phyloP scores from a whole-genome alignment of 2,329 filamentous ascomycete genomes.

The Aureobasidium sp. region DNA sequence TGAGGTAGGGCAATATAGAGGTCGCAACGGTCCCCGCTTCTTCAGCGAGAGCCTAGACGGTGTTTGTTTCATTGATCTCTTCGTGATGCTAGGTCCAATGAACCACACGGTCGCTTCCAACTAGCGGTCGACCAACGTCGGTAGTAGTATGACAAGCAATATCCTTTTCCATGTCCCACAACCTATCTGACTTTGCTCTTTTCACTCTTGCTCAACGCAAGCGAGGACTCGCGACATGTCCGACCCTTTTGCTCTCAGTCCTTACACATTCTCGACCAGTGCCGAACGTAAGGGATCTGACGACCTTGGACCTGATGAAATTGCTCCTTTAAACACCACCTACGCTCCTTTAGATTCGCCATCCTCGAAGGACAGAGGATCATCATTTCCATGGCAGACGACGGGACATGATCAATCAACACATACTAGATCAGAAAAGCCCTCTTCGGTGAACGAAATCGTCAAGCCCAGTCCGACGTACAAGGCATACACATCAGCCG shows the following conservation, averaged over 20 bases:
- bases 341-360: not conserved
- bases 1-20: slow-evolving; percentile 4
- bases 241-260: not conserved
- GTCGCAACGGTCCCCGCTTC: slow-evolving; percentile 11
- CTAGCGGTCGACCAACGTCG: not conserved
- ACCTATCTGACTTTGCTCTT: not conserved
- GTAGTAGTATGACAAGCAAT: slow-evolving; percentile 13
- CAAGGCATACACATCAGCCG: slow-evolving; percentile 2
- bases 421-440: not conserved
- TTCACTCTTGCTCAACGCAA: slow-evolving; percentile 2
- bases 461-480: slow-evolving; percentile 6
- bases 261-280: not conserved
- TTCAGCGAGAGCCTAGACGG: not conserved
- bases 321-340: not conserved
- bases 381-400: not conserved
- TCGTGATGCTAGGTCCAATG: not conserved
- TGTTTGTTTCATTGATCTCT: slow-evolving; percentile 8
- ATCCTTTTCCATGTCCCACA: not conserved
- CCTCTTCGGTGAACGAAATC: not conserved
- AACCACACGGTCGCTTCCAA: slow-evolving; percentile 4
- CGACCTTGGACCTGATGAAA: not conserved
- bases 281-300: not conserved
- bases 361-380: not conserved
- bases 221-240: not conserved
- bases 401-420: not conserved